phyloP scores from a whole-genome alignment of 1,284 basidiomycete genomes.

The Farysia itapuensis region DNA sequence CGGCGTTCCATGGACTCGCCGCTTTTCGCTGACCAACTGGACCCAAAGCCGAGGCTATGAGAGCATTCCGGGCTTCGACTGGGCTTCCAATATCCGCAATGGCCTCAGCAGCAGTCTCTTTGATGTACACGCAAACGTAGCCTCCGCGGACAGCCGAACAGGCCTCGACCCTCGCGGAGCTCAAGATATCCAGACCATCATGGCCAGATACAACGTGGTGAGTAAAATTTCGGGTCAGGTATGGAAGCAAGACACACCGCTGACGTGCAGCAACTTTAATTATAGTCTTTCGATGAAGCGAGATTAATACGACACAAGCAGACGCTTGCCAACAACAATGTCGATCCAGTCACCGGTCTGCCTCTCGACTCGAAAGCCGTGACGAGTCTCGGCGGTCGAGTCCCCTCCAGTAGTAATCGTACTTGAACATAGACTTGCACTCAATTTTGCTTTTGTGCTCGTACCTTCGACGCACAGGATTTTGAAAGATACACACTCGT shows the following conservation, averaged over 20 bases:
- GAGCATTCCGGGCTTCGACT: conserved; percentile 4
- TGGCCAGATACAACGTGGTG: conserved; percentile 39
- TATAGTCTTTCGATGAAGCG: conserved; percentile 55
- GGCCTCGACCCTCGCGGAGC: conserved; percentile 49
- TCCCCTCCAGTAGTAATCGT: no score
- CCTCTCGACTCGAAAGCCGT: conserved; percentile 54
- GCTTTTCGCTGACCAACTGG: neutral
- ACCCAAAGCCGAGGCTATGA: no score
- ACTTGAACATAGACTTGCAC: no score
- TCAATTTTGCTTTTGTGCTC: no score
- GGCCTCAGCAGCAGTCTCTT: conserved; percentile 48
- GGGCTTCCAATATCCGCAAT: conserved; percentile 19
- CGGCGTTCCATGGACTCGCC: neutral
- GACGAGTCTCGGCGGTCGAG: conserved; percentile 29
- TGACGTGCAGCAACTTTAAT: no score
- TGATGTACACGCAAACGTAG: conserved; percentile 52
- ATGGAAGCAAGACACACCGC: no score
- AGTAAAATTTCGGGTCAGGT: no score
- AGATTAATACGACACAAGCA: conserved; percentile 49
- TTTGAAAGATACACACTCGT: no score
- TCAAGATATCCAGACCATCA: conserved; percentile 47
- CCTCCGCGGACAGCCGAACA: conserved; percentile 30
- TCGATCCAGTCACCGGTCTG: conserved; percentile 54
- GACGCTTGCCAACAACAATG: conserved; percentile 40
- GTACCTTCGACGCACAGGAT: no score